Evolutionary conservation across 2,329 filamentous ascomycete genomes (phyloP).

Genomic region (Talaromyces sp.): DNA sequence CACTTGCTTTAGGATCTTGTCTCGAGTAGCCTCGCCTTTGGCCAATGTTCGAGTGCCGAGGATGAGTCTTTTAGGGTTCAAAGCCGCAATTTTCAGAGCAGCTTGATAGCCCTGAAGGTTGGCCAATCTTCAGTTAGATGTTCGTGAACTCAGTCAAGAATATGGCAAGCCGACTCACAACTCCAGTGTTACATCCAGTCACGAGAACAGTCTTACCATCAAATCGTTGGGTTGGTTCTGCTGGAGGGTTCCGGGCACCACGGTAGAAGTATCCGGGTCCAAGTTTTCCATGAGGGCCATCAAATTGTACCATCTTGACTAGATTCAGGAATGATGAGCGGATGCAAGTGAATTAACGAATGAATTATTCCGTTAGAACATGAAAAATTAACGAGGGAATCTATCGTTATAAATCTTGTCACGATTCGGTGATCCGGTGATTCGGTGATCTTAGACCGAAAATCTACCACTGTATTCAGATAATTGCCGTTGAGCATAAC

Average conservation of each 20-base stretch:
- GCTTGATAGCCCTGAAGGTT: constrained; percentile 13
- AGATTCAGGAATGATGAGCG: not conserved
- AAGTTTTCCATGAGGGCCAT: constrained; percentile 7
- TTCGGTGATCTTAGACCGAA: constrained; percentile 7
- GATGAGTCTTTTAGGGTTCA: constrained; percentile 12
- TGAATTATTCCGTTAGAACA: too few species aligned
- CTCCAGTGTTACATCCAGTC: constrained; percentile 13
- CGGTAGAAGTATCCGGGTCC: not conserved
- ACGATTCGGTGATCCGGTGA: constrained; percentile 15
- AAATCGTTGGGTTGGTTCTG: constrained; percentile 10
- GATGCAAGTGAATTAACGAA: not conserved
- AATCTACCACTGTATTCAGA: not conserved
- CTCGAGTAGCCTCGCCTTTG: constrained; percentile 13
- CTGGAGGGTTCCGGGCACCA: constrained; percentile 12
- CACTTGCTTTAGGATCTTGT: constrained; percentile 1
- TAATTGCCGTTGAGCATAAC: not conserved
- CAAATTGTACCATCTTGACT: constrained; percentile 16
- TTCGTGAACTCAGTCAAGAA: not conserved
- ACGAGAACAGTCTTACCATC: constrained; percentile 14
- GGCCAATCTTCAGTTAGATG: not conserved
- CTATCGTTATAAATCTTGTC: not conserved
- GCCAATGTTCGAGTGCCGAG: constrained; percentile 13
- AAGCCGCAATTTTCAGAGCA: constrained; percentile 11
- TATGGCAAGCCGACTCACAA: not conserved
- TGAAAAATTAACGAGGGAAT: not conserved